phyloP scores from a whole-genome alignment of 1,284 basidiomycete genomes.

The Ustilago nuda region DNA sequence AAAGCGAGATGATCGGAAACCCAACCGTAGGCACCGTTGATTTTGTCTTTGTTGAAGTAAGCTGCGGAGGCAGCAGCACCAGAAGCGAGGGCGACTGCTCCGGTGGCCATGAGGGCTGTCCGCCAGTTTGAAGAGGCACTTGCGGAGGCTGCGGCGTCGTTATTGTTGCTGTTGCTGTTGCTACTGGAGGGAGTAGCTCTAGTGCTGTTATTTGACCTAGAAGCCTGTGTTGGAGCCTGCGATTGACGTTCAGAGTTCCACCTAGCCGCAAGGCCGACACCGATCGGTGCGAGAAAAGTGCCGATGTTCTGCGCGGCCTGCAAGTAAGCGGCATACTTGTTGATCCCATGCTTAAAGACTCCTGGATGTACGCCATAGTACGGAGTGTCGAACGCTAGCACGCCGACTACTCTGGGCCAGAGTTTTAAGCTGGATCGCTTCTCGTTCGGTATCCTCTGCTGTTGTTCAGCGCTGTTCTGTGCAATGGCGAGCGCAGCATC shows the following conservation, averaged over 20 bases:
- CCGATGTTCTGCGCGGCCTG: constrained; percentile 75
- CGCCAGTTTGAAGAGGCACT: constrained; percentile 31
- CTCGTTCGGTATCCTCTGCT: constrained; percentile 4
- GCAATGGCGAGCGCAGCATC: constrained; percentile 76
- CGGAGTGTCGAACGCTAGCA: constrained; percentile 87
- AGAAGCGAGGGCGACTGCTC: constrained; percentile 75
- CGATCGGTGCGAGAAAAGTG: constrained; percentile 70
- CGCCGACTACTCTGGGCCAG: constrained; percentile 85
- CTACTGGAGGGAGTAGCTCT: constrained; percentile 32
- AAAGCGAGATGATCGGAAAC: constrained; percentile 90
- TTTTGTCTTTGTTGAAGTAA: constrained; percentile 77
- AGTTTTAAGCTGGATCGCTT: constrained; percentile 73
- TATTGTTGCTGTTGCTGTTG: not conserved
- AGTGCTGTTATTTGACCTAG: constrained; percentile 29
- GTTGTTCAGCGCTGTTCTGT: constrained; percentile 24
- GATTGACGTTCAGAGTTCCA: constrained; percentile 62
- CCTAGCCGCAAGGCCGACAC: constrained; percentile 73
- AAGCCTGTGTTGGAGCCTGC: constrained; percentile 31
- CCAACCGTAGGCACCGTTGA: constrained; percentile 72
- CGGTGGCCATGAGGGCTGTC: constrained; percentile 71
- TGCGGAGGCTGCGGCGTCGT: constrained; percentile 18
- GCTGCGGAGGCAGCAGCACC: constrained; percentile 79
- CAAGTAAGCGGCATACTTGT: constrained; percentile 80
- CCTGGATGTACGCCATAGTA: constrained; percentile 77
- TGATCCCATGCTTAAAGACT: constrained; percentile 85